A percentile compares a stretch with the other conserved stretches of the same genome.
Evolutionary conservation across 2,329 filamentous ascomycete genomes (phyloP).

Genomic region (Cryoendolithus antarcticus): DNA sequence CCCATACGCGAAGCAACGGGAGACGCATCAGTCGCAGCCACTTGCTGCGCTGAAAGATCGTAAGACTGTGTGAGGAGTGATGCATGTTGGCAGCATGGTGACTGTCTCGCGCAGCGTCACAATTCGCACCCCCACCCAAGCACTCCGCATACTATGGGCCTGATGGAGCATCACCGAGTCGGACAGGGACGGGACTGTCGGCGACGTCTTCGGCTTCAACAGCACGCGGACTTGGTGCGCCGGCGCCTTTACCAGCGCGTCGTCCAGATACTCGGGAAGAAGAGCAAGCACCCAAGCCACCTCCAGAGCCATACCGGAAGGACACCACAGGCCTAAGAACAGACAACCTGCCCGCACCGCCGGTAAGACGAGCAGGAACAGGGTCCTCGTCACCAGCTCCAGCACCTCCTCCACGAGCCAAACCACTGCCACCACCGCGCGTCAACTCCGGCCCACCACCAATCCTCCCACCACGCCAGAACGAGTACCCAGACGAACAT

Average conservation of each 20-base stretch:
- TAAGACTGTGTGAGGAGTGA: constrained; percentile 1
- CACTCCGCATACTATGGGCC: constrained; percentile 40
- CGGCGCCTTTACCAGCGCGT: constrained; percentile 22
- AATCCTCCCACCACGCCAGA: constrained; percentile 57
- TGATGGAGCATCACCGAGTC: constrained; percentile 2
- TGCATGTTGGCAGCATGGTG: neutral
- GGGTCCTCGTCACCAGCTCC: constrained; percentile 11
- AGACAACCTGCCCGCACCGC: constrained; percentile 57
- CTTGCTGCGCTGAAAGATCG: constrained; percentile 61
- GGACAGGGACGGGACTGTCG: constrained; percentile 21
- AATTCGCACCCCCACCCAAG: constrained; percentile 72
- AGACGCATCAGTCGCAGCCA: constrained; percentile 47
- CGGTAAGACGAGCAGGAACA: constrained; percentile 37
- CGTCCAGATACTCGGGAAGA: constrained; percentile 22
- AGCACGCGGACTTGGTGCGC: constrained; percentile 12
- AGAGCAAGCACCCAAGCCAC: constrained; percentile 26
- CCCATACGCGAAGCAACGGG: constrained; percentile 27
- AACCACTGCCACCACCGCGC: constrained; percentile 2
- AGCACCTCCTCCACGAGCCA: constrained; percentile 7
- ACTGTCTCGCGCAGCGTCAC: constrained; percentile 30
- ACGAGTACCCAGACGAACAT: constrained; percentile 36
- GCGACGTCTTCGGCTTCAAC: constrained; percentile 4
- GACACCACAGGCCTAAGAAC: constrained; percentile 63
- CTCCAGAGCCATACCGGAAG: constrained; percentile 53
- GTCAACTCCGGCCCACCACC: constrained; percentile 38